A percentile compares a stretch with the other conserved stretches of the same genome.
Conservation (phyloP, 2,329 filamentous ascomycete genomes). For the Diaporthe ilicicola region DNA sequence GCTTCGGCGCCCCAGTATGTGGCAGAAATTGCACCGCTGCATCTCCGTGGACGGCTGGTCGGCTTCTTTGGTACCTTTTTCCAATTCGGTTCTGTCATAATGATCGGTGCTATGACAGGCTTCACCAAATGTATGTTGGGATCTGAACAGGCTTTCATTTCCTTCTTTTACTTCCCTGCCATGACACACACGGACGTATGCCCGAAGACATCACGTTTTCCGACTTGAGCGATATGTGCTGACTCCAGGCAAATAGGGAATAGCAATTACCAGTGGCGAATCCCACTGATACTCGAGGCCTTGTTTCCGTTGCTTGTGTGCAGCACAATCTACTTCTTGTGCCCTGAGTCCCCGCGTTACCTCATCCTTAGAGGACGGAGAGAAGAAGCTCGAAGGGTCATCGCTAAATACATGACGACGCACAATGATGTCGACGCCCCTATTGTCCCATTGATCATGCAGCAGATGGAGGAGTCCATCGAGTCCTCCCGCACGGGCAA, state of each 20-base stretch:
- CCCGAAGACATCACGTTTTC: no score
- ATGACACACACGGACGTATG: background rate
- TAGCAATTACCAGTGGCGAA: constrained; percentile 48
- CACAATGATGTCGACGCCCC: constrained; percentile 49
- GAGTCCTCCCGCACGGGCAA: constrained; percentile 48
- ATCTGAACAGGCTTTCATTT: background rate
- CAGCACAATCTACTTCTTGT: constrained; percentile 50
- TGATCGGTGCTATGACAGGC: constrained; percentile 53
- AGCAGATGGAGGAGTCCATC: constrained; percentile 54
- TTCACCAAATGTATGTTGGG: constrained; percentile 42
- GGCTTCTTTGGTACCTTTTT: constrained; percentile 57
- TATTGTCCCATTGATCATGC: constrained; percentile 50
- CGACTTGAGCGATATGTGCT: background rate
- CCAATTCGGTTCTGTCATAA: constrained; percentile 52
- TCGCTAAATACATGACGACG: constrained; percentile 53
- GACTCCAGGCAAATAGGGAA: constrained; percentile 28
- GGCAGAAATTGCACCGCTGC: constrained; percentile 40
- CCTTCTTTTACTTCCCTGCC: background rate
- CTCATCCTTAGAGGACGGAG: constrained; percentile 44
- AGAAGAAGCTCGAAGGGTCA: constrained; percentile 44
- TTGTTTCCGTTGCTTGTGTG: constrained; percentile 57
- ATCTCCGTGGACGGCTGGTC: constrained; percentile 52
- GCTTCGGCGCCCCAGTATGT: constrained; percentile 42
- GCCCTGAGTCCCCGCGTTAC: constrained; percentile 46
- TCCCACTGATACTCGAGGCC: constrained; percentile 54